Evolutionary conservation across 1,284 basidiomycete genomes (phyloP).

Genomic region (Fistulinella cinereoalba): DNA sequence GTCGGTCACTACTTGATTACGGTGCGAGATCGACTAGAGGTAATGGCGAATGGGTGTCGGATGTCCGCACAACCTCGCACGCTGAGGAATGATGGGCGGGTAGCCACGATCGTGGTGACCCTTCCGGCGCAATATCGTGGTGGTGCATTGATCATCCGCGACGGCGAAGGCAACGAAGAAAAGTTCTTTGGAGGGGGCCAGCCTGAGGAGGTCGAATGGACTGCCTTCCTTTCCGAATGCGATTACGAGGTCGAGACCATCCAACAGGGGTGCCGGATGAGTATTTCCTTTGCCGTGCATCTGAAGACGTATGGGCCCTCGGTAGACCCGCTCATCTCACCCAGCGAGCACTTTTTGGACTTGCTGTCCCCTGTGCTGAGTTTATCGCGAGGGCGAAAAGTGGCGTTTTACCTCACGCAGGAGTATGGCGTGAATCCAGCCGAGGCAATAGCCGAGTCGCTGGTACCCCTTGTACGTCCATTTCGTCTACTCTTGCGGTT

Average conservation of each 20-base stretch:
- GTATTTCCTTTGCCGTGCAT: conserved; percentile 68
- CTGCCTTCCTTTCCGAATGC: conserved; percentile 68
- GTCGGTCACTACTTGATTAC: conserved; percentile 67
- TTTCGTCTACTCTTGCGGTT: conserved; percentile 8
- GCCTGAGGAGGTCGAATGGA: conserved; percentile 68
- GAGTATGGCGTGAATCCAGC: conserved; percentile 74
- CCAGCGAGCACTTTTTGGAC: conserved; percentile 71
- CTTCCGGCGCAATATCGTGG: conserved; percentile 71
- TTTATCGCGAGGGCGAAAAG: conserved; percentile 60
- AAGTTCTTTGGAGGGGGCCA: conserved; percentile 62
- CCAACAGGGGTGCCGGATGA: conserved; percentile 64
- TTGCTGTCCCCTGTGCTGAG: conserved; percentile 67
- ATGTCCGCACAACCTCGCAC: conserved; percentile 54
- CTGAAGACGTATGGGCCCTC: conserved; percentile 63
- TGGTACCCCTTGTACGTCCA: conserved; percentile 65
- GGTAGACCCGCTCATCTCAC: conserved; percentile 62
- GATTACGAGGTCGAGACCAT: conserved; percentile 71
- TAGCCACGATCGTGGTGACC: conserved; percentile 69
- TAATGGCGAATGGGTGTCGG: conserved; percentile 58
- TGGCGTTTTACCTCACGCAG: conserved; percentile 68
- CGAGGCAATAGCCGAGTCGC: conserved; percentile 62
- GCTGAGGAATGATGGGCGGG: conserved; percentile 58
- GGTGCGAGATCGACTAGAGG: conserved; percentile 65
- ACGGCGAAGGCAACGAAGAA: conserved; percentile 57
- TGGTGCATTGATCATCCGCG: conserved; percentile 58